Evolutionary conservation across 129 eudicot genomes (phyloP), one percentile per base, ranked within the genome.

Genomic region (Cynara cardunculus): DNA sequence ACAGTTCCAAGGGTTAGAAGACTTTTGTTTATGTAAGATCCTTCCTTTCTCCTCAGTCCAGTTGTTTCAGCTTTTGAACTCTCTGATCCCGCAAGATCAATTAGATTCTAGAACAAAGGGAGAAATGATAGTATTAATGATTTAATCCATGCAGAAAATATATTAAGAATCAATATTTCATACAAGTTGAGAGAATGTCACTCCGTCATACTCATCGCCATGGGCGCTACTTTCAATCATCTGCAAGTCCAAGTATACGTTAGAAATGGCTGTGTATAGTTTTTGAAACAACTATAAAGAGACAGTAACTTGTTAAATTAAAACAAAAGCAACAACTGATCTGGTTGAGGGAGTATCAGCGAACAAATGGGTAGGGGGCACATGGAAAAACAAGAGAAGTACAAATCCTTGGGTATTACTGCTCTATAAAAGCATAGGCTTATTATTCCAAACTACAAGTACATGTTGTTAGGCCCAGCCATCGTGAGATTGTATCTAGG

Each of bases 31-130:
- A 96, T 96, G 86, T 96, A 96, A 27, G 99, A 88, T 86, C 99
- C 99, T 84, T 96, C 99, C 83, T 96, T 96, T 80, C 99, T 93
- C 82, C 99, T 85, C 78, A 92, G 70, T 77, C 99, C 99, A 37
- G 97, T 96, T 46, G 99, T 96, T 91, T 96, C 99, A 69, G 98
- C 89, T 91, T 96, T 96, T 30, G 98, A 92, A 88, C 99, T 96
- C 85, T 96, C 99, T 24, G 99, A 96, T 80, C 99, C 99, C 86
- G 99, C 99, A 31, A 96, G 86, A 85, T 95, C 99, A 65, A 92
- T 92, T 71, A 92, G 75, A 84, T 92, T 89, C 94, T 92, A 76
- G 10, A 82, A 11, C 25, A 71, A 61, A 75, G 41, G 22, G 71
- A 27, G 41, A 19, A 34, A 75, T 53, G 7, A 24, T 82, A 46